Percentiles rank a stretch among this genome's conserved stretches.
These are phyloP conservation scores for Psophocarpus tetragonolobus DNA, from an alignment of 306 rosid genomes.

Conservation along the genomic window DNA sequence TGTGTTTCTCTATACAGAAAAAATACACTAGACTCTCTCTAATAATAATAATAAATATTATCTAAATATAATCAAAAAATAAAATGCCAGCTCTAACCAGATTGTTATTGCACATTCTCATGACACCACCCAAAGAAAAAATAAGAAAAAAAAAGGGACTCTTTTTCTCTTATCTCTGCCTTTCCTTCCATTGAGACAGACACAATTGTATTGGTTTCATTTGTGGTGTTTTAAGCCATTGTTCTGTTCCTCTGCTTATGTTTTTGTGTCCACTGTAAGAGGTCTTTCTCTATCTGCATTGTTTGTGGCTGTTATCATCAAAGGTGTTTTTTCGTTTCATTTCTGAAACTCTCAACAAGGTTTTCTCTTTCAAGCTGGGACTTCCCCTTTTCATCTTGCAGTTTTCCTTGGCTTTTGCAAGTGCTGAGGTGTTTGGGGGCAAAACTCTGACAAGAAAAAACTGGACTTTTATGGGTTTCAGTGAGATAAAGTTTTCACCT, in stretches of 20 bases:
- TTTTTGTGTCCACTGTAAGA: slow-evolving; percentile 20
- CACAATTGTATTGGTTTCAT: slow-evolving; percentile 32
- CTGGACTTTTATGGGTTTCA: slow-evolving; percentile 7
- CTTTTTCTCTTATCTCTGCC: slow-evolving; percentile 36
- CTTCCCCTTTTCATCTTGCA: slow-evolving; percentile 18
- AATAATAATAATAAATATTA: too few relatives aligned
- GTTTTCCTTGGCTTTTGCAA: slow-evolving; percentile 28
- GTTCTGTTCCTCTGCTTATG: slow-evolving; percentile 10
- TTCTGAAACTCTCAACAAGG: slow-evolving; percentile 40
- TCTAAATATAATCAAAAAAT: background rate
- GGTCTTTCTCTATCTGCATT: slow-evolving; percentile 37
- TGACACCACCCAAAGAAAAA: background rate
- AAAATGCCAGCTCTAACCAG: slow-evolving; percentile 46
- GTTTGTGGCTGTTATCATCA: slow-evolving; percentile 13
- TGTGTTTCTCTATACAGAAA: too few relatives aligned
- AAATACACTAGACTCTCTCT: too few relatives aligned
- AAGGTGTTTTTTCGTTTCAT: slow-evolving; percentile 44
- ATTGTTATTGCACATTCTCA: slow-evolving; percentile 45
- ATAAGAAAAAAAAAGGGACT: slow-evolving; percentile 30
- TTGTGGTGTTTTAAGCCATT: slow-evolving; percentile 32
- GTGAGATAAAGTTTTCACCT: slow-evolving; percentile 29
- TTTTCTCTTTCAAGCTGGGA: slow-evolving; percentile 37
- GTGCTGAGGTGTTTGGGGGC: slow-evolving; percentile 32
- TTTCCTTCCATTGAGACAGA: slow-evolving; percentile 38
- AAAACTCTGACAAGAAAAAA: background rate